Percentiles rank a stretch among this genome's conserved stretches.
Evolutionary conservation across 768 basidiomycete species (phyloP).

Genomic region (Tricholomella constricta): DNA sequence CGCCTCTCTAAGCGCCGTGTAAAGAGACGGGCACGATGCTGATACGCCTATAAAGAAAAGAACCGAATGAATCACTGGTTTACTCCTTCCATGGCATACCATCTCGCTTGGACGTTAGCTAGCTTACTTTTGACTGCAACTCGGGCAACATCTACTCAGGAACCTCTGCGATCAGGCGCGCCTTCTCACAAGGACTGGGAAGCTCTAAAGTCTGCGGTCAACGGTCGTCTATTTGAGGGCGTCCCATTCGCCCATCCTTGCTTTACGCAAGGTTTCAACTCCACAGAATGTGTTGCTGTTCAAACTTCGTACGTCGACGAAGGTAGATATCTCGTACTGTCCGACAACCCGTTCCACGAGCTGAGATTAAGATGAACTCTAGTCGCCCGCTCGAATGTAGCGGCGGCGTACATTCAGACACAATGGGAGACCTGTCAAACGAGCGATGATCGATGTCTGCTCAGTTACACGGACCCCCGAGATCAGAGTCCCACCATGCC

Average conservation of each 20-base stretch:
- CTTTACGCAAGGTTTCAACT: slow-evolving; percentile 19
- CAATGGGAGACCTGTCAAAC: slow-evolving; percentile 62
- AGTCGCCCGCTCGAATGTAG: slow-evolving; percentile 19
- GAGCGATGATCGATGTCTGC: slow-evolving; percentile 46
- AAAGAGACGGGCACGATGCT: not conserved
- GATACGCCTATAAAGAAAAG: not conserved
- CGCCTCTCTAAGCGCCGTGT: too few species aligned
- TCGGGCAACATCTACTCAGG: slow-evolving; percentile 6
- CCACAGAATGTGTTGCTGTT: slow-evolving; percentile 16
- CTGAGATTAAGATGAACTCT: not conserved
- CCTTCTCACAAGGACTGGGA: slow-evolving; percentile 18
- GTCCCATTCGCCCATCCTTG: slow-evolving; percentile 26
- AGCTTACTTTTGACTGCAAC: not conserved
- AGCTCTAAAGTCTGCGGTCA: slow-evolving; percentile 11
- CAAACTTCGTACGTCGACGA: slow-evolving; percentile 21
- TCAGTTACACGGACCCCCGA: slow-evolving; percentile 39
- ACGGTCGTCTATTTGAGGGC: slow-evolving; percentile 19
- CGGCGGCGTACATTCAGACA: slow-evolving; percentile 35
- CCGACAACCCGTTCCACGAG: slow-evolving; percentile 8
- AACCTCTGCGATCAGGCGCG: slow-evolving; percentile 1
- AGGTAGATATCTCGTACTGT: slow-evolving; percentile 9
- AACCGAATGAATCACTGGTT: not conserved
- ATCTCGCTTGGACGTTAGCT: not conserved
- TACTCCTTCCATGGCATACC: not conserved
- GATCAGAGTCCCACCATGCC: slow-evolving; percentile 25